A percentile compares a stretch with the other conserved stretches of the same genome.
Evolutionary conservation across 306 rosid genomes (phyloP).

Genomic region (Citrullus colocynthis): DNA sequence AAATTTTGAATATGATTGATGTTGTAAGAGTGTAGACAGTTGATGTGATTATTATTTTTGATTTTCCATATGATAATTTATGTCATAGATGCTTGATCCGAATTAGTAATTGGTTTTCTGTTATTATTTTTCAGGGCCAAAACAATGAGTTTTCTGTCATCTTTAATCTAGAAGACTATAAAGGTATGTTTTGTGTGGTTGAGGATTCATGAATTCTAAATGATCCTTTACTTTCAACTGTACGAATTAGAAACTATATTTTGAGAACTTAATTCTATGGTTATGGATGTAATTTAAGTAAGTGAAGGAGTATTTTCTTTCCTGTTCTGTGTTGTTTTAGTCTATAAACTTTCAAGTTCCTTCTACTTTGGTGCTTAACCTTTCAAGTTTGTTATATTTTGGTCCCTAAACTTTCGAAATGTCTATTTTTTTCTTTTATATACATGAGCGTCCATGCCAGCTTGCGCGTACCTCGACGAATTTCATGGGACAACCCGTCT

Average conservation of each 20-base stretch:
- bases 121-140: slow-evolving; percentile 55
- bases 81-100: not conserved
- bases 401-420: too few species aligned
- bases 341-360: not conserved
- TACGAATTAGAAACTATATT: not conserved
- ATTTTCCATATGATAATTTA: not conserved
- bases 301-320: not conserved
- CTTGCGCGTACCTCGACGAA: too few species aligned
- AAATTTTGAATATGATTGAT: not conserved
- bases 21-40: not conserved
- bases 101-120: slow-evolving; percentile 13
- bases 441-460: too few species aligned
- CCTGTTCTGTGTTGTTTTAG: not conserved
- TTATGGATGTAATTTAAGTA: not conserved
- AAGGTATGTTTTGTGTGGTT: slow-evolving; percentile 34
- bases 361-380: not conserved
- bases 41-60: not conserved
- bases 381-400: too few species aligned
- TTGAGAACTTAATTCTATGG: not conserved
- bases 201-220: not conserved
- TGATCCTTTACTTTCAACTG: not conserved
- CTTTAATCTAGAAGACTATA: slow-evolving; percentile 94
- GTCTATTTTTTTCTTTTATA: too few species aligned
- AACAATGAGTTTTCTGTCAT: slow-evolving; percentile 63
- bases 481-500: too few species aligned